phyloP scores from a whole-genome alignment of 2,329 filamentous ascomycete species.

The Tricladium varicosporioides region DNA sequence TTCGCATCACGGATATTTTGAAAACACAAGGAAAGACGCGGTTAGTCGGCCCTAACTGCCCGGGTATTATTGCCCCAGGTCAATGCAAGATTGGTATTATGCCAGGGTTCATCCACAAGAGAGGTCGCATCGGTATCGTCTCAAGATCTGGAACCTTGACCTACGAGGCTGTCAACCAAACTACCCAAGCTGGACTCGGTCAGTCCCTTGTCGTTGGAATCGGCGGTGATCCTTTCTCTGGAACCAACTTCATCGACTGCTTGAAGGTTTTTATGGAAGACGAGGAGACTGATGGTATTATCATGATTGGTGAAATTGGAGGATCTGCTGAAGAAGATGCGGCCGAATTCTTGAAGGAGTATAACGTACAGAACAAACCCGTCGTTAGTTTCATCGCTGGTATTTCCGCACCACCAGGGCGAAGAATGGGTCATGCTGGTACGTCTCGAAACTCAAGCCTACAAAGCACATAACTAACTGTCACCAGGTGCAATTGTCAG shows the following conservation, averaged over 20 bases:
- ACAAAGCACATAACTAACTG: constrained; percentile 16
- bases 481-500: constrained; percentile 77
- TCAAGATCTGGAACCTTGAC: constrained; percentile 97
- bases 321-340: constrained; percentile 97
- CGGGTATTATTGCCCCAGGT: constrained; percentile 89
- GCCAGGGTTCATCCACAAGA: constrained; percentile 99
- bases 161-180: constrained; percentile 99
- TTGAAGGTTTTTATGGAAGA: constrained; percentile 95
- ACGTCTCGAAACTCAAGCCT: constrained; percentile 21
- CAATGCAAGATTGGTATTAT: constrained; percentile 99
- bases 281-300: constrained; percentile 95
- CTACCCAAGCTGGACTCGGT: constrained; percentile 91
- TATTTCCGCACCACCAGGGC: constrained; percentile 93
- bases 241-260: constrained; percentile 99
- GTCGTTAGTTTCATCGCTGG: constrained; percentile 98
- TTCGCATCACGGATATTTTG: constrained; percentile 95
- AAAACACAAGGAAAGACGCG: constrained; percentile 97
- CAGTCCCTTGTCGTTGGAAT: constrained; percentile 98
- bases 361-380: constrained; percentile 93
- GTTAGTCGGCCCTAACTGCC: constrained; percentile 96
- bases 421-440: constrained; percentile 98
- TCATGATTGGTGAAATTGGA: constrained; percentile 99
- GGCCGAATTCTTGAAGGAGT: constrained; percentile 87
- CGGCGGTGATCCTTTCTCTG: constrained; percentile 96
- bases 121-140: constrained; percentile 97